Percentiles rank a stretch among this genome's conserved stretches.
phyloP scores from a whole-genome alignment of 495 filamentous ascomycete species.

The Chaetomium fimeti region DNA sequence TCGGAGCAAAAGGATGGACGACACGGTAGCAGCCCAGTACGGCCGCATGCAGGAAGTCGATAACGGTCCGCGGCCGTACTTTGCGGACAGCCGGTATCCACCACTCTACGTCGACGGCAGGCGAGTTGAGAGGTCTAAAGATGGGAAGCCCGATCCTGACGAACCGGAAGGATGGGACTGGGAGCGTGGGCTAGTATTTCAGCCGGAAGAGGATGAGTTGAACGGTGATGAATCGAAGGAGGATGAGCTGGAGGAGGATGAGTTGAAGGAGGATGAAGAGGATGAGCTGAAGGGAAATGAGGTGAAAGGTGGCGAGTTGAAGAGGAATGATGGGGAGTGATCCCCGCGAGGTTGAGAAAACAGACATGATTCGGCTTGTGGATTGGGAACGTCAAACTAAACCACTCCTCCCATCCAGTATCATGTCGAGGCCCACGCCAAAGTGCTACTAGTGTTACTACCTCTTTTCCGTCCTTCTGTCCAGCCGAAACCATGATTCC shows the following conservation, averaged over 20 bases:
- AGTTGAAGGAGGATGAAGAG: too few relatives aligned
- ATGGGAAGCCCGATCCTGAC: not conserved
- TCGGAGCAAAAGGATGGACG: conserved; percentile 1
- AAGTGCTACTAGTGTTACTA: too few relatives aligned
- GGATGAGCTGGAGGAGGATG: not conserved
- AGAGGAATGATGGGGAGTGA: too few relatives aligned
- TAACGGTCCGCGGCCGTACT: conserved; percentile 5
- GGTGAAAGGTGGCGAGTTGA: too few relatives aligned
- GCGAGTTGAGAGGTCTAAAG: not conserved
- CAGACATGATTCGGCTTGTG: too few relatives aligned
- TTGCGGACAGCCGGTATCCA: not conserved
- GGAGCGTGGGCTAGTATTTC: not conserved
- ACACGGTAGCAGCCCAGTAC: not conserved
- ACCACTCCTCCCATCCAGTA: too few relatives aligned
- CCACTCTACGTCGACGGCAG: conserved; percentile 1
- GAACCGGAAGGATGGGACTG: conserved; percentile 9
- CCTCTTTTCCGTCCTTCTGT: too few relatives aligned
- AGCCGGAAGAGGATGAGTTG: not conserved
- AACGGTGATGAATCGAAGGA: not conserved
- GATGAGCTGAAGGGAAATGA: too few relatives aligned
- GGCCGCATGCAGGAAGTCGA: not conserved
- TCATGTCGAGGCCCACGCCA: too few relatives aligned
- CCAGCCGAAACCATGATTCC: too few relatives aligned
- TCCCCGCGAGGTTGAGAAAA: too few relatives aligned
- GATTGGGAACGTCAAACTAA: too few relatives aligned